Evolutionary conservation across 495 filamentous ascomycete species (phyloP), one percentile per base, ranked within the genome.

Genomic region (Margaritispora aquatica): DNA sequence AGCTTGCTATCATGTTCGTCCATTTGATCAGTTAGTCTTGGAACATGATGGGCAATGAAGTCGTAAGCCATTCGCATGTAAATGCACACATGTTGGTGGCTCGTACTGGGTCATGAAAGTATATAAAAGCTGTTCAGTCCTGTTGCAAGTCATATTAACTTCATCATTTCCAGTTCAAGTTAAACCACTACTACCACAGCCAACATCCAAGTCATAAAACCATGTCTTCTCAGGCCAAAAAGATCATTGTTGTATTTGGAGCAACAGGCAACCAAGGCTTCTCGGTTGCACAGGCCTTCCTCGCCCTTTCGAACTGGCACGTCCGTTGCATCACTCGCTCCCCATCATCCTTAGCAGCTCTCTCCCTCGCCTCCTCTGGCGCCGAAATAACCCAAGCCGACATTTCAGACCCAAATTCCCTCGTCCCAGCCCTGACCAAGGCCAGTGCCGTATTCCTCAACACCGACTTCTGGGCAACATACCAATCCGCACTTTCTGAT

Each of bases 381-480:
- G 77, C 77, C 21, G 78, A 81, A 27, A 54, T 83, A 2, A 72
- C 80, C 4, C 47, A 70, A 51, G 79, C 70, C 4, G 74, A 83
- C 51, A 69, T 82, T 8, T 63, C 73, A 36, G 70, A 80, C 44
- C 52, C 69, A 27, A 59, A 61, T 2, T 76, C 75, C 5, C 70
- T 85, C 1, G 62, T 65, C 10, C 31, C 29, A 17, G 81, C 80
- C 15, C 77, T 85, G 61, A 29, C 65, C 17, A 74, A 73, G 44
- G 75, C 74, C 3, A 69, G 73, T 55, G 77, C 71, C 31, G 77
- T 84, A 65, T 85, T 81, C 60, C 68, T 73, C 38, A 75, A 78
- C 54, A 84, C 80, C 0, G 77, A 84, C 44, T 83, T 79, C 70
- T 76, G 73, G 73, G 50, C 41, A 0, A 52, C 64, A 1, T 70